Evolutionary conservation across 805 yeast species (phyloP), one percentile per base, ranked within the genome.

Genomic region (Geotrichum ghanense): DNA sequence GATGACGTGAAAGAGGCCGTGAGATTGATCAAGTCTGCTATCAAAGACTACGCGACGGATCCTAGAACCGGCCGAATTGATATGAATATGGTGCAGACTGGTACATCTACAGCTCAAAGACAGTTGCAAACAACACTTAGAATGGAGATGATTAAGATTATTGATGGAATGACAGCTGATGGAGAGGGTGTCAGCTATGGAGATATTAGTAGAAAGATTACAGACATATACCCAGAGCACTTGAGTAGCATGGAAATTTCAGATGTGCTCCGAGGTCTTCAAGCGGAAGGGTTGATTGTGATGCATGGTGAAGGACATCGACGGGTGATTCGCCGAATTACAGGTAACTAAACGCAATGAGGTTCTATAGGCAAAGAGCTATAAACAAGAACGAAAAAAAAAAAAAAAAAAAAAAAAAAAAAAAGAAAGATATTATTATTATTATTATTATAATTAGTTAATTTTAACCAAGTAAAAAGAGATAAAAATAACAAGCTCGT

Each of bases 21-120:
- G 2, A 75, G 99, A 54, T 71, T 92, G 54, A 92, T 90, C 61
- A 80, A 83, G 56, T 77, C 95, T 2, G 99, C 99, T 12, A 85
- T 92, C 53, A 92, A 92, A 63, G 97, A 92, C 53, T 92, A 92
- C 62, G 99, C 99, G 14, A 92, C 96, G 2, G 99, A 92, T 67
- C 98, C 98, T 21, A 71, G 81, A 27, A 90, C 98, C 0, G 99
- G 99, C 24, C 77, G 92, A 57, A 92, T 92, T 54, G 98, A 92
- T 62, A 88, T 92, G 96, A 96, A 88, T 62, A 71, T 92, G 61
- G 89, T 92, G 23, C 97, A 90, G 67, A 92, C 97, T 0, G 98
- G 97, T 43, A 88, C 89, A 42, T 84, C 96, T 0, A 74, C 85
- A 1, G 85, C 90, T 2, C 95, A 89, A 63, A 73, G 95, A 63